Conservation (phyloP, 2,329 filamentous ascomycete genomes). For the Trichoderma atroviride region DNA sequence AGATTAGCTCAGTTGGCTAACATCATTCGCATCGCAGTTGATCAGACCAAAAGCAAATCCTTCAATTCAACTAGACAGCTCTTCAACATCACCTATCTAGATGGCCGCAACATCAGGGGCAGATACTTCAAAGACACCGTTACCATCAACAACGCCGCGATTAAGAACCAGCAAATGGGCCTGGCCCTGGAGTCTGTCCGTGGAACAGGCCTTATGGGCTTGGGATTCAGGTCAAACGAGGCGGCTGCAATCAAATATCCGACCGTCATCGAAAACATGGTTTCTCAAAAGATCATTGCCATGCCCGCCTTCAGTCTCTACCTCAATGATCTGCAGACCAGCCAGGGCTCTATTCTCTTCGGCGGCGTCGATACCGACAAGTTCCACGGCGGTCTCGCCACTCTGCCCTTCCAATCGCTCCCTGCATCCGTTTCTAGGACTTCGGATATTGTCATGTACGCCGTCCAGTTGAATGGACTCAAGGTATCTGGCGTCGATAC, state of each 20-base stretch:
- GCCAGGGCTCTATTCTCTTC: constrained; percentile 72
- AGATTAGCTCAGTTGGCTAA: background rate
- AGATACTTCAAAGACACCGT: constrained; percentile 63
- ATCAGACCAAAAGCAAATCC: constrained; percentile 51
- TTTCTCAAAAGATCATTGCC: constrained; percentile 62
- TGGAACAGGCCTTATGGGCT: constrained; percentile 59
- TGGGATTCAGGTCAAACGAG: constrained; percentile 56
- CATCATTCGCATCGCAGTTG: constrained; percentile 32
- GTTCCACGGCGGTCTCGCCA: constrained; percentile 58
- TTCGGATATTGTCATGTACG: constrained; percentile 45
- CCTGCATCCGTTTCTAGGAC: constrained; percentile 43
- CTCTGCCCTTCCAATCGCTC: constrained; percentile 50
- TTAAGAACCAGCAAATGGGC: constrained; percentile 59
- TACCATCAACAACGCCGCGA: constrained; percentile 49
- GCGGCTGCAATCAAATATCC: constrained; percentile 49
- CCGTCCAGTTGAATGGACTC: constrained; percentile 43
- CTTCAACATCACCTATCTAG: constrained; percentile 66
- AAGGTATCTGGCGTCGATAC: constrained; percentile 43
- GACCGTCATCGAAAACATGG: constrained; percentile 67
- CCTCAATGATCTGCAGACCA: constrained; percentile 65
- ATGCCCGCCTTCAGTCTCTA: constrained; percentile 71
- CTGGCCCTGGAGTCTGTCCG: constrained; percentile 53
- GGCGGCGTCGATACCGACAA: constrained; percentile 78
- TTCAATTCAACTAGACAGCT: constrained; percentile 48
- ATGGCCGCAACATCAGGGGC: constrained; percentile 56